These are phyloP conservation scores for Hypseocharis bilobata DNA, from an alignment of 441 rosid species.

Conservation along the genomic window DNA sequence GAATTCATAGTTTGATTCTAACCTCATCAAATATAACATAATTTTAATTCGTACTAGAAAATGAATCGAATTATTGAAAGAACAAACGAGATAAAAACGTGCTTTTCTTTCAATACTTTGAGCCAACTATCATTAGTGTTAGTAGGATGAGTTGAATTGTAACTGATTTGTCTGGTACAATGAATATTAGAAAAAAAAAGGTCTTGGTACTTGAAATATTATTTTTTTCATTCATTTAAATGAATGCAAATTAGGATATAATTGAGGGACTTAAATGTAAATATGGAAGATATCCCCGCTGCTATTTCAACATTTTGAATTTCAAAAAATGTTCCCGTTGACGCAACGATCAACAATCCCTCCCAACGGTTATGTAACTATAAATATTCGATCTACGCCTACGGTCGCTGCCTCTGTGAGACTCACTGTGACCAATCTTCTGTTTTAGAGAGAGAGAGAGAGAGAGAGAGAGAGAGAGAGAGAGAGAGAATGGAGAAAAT, in stretches of 20 bases:
- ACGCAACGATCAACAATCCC: slow-evolving; percentile 5
- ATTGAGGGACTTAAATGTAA: neutral
- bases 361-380: slow-evolving; percentile 18
- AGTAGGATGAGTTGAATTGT: too few species aligned
- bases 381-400: neutral
- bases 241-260: neutral
- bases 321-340: slow-evolving; percentile 39
- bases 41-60: too few species aligned
- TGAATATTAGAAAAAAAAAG: too few species aligned
- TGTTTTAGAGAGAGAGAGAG: slow-evolving; percentile 8
- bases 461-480: slow-evolving; percentile 14
- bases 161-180: too few species aligned
- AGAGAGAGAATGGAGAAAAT: slow-evolving; percentile 39
- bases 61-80: too few species aligned
- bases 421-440: neutral
- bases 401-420: neutral
- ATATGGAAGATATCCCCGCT: neutral
- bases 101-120: too few species aligned
- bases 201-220: too few species aligned
- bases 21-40: too few species aligned
- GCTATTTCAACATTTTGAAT: slow-evolving; percentile 22
- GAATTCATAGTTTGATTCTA: too few species aligned
- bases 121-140: too few species aligned
- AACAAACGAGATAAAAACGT: too few species aligned
- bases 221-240: too few species aligned